Percentiles rank a stretch among this genome's conserved stretches.
Evolutionary conservation across 495 filamentous ascomycete species (phyloP).

Genomic region (Collariella sp.): DNA sequence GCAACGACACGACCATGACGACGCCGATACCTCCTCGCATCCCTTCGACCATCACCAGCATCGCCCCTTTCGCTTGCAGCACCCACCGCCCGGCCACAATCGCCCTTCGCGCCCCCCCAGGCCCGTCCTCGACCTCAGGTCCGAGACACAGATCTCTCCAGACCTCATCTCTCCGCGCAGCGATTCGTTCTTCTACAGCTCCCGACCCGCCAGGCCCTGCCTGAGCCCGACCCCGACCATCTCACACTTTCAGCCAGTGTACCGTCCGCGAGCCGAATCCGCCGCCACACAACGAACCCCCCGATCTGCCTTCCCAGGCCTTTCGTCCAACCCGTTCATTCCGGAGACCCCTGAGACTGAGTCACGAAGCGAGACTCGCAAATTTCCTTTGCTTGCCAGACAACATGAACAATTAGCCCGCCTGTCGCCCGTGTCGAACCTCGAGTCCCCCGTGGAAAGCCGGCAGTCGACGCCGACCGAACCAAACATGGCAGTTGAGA

Average conservation of each 20-base stretch:
- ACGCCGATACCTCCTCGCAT: conserved; percentile 11
- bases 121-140: conserved; percentile 10
- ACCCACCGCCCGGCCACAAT: conserved; percentile 13
- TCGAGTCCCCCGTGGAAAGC: conserved; percentile 20
- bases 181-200: conserved; percentile 32
- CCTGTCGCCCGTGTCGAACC: conserved; percentile 16
- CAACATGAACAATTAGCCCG: conserved; percentile 21
- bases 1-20: conserved; percentile 25
- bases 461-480: conserved; percentile 18
- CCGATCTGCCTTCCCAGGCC: conserved; percentile 24
- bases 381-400: conserved; percentile 19
- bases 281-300: conserved; percentile 16
- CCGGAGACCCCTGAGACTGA: conserved; percentile 18
- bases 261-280: conserved; percentile 23
- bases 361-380: conserved; percentile 8
- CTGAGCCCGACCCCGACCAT: conserved; percentile 12
- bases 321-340: conserved; percentile 30
- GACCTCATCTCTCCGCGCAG: conserved; percentile 34
- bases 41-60: conserved; percentile 18
- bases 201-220: conserved; percentile 4
- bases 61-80: conserved; percentile 19
- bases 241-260: conserved; percentile 4
- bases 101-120: conserved; percentile 14
- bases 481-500: conserved; percentile 32
- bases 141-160: conserved; percentile 14